These are phyloP conservation scores for Saprolegnia parasitica DNA, from an alignment of 352 stramenopile genomes.

Conservation along the genomic window DNA sequence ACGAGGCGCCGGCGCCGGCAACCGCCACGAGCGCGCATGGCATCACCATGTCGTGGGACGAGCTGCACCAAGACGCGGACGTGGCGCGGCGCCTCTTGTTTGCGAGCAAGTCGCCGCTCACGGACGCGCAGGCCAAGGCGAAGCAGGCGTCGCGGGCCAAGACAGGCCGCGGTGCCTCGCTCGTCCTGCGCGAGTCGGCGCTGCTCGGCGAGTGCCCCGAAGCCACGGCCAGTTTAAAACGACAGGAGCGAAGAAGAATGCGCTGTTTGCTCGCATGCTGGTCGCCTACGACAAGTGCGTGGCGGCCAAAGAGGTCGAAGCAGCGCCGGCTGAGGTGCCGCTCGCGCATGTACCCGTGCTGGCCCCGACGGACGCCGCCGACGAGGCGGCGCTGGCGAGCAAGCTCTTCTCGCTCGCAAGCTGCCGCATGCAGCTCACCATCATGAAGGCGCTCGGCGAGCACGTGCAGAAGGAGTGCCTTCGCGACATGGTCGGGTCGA, in stretches of 20 bases:
- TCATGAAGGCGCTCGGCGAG: slow-evolving; percentile 5
- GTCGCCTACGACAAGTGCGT: slow-evolving; percentile 15
- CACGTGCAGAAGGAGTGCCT: slow-evolving; percentile 9
- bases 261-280: slow-evolving; percentile 14
- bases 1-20: neutral
- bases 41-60: slow-evolving; percentile 25
- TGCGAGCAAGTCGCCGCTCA: slow-evolving; percentile 12
- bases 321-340: neutral
- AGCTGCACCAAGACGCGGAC: slow-evolving; percentile 28
- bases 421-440: slow-evolving; percentile 25
- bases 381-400: neutral
- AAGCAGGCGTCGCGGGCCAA: slow-evolving; percentile 1
- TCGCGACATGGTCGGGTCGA: slow-evolving; percentile 11
- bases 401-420: slow-evolving; percentile 25
- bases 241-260: slow-evolving; percentile 21
- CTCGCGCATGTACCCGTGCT: neutral
- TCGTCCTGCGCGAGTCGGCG: slow-evolving; percentile 22
- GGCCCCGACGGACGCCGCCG: neutral
- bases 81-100: slow-evolving; percentile 23
- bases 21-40: slow-evolving; percentile 23
- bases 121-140: neutral
- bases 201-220: slow-evolving; percentile 21
- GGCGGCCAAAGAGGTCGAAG: neutral
- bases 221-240: neutral
- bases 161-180: neutral